These are phyloP conservation scores for Metschnikowia lunata DNA, from an alignment of 805 yeast species.

Conservation along the genomic window DNA sequence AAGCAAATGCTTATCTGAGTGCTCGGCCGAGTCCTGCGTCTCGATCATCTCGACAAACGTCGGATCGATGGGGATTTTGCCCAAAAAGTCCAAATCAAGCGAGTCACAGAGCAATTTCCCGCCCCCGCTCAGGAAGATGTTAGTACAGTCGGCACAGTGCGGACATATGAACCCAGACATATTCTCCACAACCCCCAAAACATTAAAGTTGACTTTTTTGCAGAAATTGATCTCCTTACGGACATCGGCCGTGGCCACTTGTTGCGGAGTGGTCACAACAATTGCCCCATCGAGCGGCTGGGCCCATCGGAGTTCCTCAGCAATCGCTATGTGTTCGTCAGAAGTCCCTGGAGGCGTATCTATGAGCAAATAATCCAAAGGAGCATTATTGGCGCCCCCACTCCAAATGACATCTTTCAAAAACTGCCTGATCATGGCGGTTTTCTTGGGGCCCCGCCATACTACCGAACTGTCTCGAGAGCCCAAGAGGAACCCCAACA, in stretches of 20 bases:
- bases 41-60: slow-evolving; percentile 86
- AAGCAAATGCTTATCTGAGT: slow-evolving; percentile 22
- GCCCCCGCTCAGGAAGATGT: slow-evolving; percentile 91
- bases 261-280: slow-evolving; percentile 94
- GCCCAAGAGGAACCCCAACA: slow-evolving; percentile 80
- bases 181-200: slow-evolving; percentile 87
- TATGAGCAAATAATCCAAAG: slow-evolving; percentile 70
- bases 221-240: slow-evolving; percentile 92
- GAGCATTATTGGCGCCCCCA: slow-evolving; percentile 36
- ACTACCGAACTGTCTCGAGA: slow-evolving; percentile 88
- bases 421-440: slow-evolving; percentile 96
- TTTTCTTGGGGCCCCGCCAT: slow-evolving; percentile 98
- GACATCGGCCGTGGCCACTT: slow-evolving; percentile 90
- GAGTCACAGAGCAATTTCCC: slow-evolving; percentile 68
- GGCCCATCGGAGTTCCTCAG: slow-evolving; percentile 75
- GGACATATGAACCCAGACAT: slow-evolving; percentile 98
- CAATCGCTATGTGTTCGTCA: slow-evolving; percentile 95
- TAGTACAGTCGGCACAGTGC: slow-evolving; percentile 84
- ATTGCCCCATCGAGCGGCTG: slow-evolving; percentile 83
- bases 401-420: slow-evolving; percentile 84
- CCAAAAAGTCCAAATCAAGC: slow-evolving; percentile 64
- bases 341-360: slow-evolving; percentile 99
- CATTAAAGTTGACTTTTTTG: slow-evolving; percentile 70
- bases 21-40: slow-evolving; percentile 37
- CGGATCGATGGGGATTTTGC: slow-evolving; percentile 92